Conservation (phyloP, 2,329 filamentous ascomycete species). For the Colletotrichum agaves region DNA sequence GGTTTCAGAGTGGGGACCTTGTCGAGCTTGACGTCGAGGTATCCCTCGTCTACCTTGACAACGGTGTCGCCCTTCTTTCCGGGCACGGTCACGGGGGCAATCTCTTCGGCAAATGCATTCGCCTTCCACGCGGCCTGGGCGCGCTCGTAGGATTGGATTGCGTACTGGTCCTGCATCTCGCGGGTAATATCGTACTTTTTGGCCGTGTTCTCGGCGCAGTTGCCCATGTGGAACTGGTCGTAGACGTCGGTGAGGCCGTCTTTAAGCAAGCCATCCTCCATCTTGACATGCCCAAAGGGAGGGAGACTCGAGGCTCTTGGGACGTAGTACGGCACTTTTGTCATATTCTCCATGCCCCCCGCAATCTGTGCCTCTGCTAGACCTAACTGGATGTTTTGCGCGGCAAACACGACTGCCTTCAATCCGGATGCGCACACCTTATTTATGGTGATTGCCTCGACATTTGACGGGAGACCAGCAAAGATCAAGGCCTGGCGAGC, state of each 20-base stretch:
- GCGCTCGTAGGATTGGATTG: slow-evolving; percentile 88
- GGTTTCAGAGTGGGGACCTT: slow-evolving; percentile 90
- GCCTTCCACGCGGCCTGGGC: slow-evolving; percentile 90
- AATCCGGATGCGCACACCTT: slow-evolving; percentile 97
- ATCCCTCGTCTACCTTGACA: slow-evolving; percentile 88
- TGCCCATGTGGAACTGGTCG: slow-evolving; percentile 97
- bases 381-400: slow-evolving; percentile 94
- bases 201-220: slow-evolving; percentile 93
- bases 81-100: slow-evolving; percentile 87
- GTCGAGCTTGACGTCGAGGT: slow-evolving; percentile 85
- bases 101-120: slow-evolving; percentile 87
- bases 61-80: slow-evolving; percentile 84
- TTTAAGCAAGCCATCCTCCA: slow-evolving; percentile 93
- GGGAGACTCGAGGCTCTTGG: slow-evolving; percentile 84
- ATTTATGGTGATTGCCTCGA: slow-evolving; percentile 94
- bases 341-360: slow-evolving; percentile 99
- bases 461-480: slow-evolving; percentile 81
- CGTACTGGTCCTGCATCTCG: slow-evolving; percentile 90
- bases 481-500: slow-evolving; percentile 92
- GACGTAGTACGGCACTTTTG: slow-evolving; percentile 89
- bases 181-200: slow-evolving; percentile 86
- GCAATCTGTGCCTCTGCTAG: slow-evolving; percentile 89
- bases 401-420: slow-evolving; percentile 90
- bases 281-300: slow-evolving; percentile 85
- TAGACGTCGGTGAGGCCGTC: slow-evolving; percentile 97